Evolutionary conservation across 78 protist genomes (phyloP), one percentile per base, ranked within the genome.

Genomic region (Polysphondylium violaceum): DNA sequence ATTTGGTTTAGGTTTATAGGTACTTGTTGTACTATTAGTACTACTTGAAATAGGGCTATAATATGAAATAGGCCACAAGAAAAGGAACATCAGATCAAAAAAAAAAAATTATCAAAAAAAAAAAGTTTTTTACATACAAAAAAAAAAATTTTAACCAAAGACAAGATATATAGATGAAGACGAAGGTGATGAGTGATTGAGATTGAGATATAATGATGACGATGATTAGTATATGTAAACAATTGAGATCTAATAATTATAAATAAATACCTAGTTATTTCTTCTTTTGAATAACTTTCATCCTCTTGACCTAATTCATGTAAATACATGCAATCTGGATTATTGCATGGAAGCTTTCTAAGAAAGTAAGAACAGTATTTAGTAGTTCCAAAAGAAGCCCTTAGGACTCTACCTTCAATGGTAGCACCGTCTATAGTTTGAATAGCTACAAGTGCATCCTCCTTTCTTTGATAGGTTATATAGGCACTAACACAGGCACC

Each of bases 301-400:
- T 74, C 87, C 74, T 95, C 97, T 47, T 71, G 87, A 5, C 96
- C 98, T 21, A 89, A 38, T 6, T 98, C 98, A 75, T 98, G 99
- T 8, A 98, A 92, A 61, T 98, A 98, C 98, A 98, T 87, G 73
- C 99, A 98, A 44, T 96, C 97, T 17, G 98, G 97, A 35, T 96
- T 97, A 38, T 96, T 71, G 86, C 99, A 98, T 36, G 63, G 68
- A 4, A 81, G 64, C 19, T 86, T 77, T 35, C 96, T 40, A 81
- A 98, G 73, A 50, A 97, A 98, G 63, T 94, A 86, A 0, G 95
- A 76, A 68, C 99, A 98, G 55, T 98, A 98, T 78, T 98, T 98
- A 12, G 99, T 97, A 0, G 99, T 97, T 17, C 99, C 99, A 85
- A 89, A 96, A 1, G 97, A 94, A 1, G 98, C 98, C 41, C 96